A percentile compares a stretch with the other conserved stretches of the same genome.
These are phyloP conservation scores for Kwoniella botswanensis DNA, from an alignment of 768 basidiomycete species.

Conservation along the genomic window DNA sequence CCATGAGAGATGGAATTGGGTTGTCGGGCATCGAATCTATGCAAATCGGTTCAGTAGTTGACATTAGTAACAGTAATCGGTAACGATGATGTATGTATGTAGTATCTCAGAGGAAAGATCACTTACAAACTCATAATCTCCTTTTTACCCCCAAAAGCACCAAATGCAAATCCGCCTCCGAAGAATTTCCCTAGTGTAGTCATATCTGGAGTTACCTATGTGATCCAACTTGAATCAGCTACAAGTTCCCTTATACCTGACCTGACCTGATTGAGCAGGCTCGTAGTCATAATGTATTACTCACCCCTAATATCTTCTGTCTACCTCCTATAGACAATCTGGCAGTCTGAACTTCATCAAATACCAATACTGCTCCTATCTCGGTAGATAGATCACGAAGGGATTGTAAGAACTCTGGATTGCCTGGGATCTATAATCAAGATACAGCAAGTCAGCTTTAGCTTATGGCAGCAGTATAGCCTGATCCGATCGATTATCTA, in stretches of 20 bases:
- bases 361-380: conserved; percentile 31
- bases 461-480: too few species aligned
- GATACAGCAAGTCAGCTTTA: too few species aligned
- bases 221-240: not conserved
- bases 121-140: conserved; percentile 17
- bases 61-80: too few species aligned
- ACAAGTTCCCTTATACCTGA: not conserved
- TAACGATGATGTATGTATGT: too few species aligned
- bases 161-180: conserved; percentile 39
- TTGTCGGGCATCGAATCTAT: conserved; percentile 31
- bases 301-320: conserved; percentile 18
- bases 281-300: too few species aligned
- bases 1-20: conserved; percentile 27
- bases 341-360: conserved; percentile 38
- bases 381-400: conserved; percentile 18
- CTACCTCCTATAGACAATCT: conserved; percentile 20
- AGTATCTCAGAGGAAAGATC: not conserved
- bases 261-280: too few species aligned
- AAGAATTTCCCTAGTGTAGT: conserved; percentile 37
- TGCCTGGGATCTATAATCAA: conserved; percentile 25
- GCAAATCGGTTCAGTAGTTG: not conserved
- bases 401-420: conserved; percentile 22
- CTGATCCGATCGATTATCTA: too few species aligned
- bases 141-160: conserved; percentile 31
- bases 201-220: conserved; percentile 27